A percentile compares a stretch with the other conserved stretches of the same genome.
Conservation (phyloP, 371 early-diverging fungal genomes). For the Syncephalastrum sp. region DNA sequence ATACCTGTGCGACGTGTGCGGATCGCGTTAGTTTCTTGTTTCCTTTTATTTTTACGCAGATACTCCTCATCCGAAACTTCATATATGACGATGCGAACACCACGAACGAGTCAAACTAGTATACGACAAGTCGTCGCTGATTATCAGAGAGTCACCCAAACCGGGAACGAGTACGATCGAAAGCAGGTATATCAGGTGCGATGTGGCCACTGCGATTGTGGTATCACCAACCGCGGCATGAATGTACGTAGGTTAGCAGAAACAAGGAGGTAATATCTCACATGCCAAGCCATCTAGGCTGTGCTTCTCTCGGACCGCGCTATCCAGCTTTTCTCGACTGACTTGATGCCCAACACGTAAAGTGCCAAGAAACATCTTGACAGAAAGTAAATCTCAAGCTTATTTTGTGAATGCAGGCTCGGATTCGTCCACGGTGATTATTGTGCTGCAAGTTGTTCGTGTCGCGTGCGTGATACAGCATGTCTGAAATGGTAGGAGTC, state of each 20-base stretch:
- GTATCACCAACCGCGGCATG: conserved; percentile 42
- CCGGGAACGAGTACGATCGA: conserved; percentile 27
- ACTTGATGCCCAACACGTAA: conserved; percentile 41
- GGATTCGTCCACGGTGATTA: conserved; percentile 43
- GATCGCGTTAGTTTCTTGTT: no score
- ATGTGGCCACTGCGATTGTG: conserved; percentile 30
- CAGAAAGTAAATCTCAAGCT: not conserved
- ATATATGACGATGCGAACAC: no score
- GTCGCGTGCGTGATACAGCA: conserved; percentile 41
- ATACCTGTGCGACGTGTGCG: no score
- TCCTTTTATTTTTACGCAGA: no score
- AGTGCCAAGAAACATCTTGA: not conserved
- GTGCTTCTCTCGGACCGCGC: conserved; percentile 36
- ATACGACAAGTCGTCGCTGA: conserved; percentile 22
- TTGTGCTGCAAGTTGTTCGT: conserved; percentile 35
- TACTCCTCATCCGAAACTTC: no score
- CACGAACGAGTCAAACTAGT: no score
- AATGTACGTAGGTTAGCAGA: conserved; percentile 22
- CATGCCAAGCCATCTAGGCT: conserved; percentile 20
- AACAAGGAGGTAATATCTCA: not conserved
- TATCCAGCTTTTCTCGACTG: conserved; percentile 37
- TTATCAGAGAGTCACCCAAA: conserved; percentile 25
- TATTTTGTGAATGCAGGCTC: conserved; percentile 14
- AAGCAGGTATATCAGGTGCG: conserved; percentile 41
- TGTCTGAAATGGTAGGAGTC: conserved; percentile 33